A percentile compares a stretch with the other conserved stretches of the same genome.
Conservation (phyloP, 805 yeast species). For the Pichia exigua region DNA sequence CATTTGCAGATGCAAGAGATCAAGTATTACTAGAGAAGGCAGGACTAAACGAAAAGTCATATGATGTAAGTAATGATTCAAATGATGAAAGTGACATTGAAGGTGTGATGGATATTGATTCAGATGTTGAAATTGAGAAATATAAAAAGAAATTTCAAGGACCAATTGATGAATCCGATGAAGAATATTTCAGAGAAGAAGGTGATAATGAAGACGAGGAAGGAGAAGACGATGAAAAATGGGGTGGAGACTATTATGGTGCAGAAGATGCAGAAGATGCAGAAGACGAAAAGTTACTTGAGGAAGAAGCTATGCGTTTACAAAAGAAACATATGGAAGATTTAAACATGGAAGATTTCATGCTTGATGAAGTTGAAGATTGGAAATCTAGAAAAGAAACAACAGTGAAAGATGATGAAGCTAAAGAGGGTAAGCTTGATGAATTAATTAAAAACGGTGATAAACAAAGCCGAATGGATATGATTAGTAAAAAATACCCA, state of each 20-base stretch:
- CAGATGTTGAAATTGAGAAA: conserved; percentile 28
- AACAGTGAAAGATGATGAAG: conserved; percentile 37
- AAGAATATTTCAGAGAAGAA: conserved; percentile 35
- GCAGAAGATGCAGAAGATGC: conserved; percentile 67
- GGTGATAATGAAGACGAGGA: conserved; percentile 26
- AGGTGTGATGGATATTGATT: conserved; percentile 28
- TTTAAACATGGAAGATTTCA: conserved; percentile 63
- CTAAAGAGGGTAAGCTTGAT: conserved; percentile 36
- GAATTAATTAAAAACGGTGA: conserved; percentile 20
- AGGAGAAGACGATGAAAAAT: conserved; percentile 29
- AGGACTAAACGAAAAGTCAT: conserved; percentile 34
- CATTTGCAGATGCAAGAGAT: conserved; percentile 54
- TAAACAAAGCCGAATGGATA: conserved; percentile 37
- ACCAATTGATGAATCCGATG: conserved; percentile 42
- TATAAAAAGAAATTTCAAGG: conserved; percentile 29
- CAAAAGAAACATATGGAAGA: conserved; percentile 77
- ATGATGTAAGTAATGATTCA: conserved; percentile 24
- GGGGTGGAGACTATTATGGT: conserved; percentile 52
- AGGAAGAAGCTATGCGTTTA: conserved; percentile 79
- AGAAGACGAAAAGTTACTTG: conserved; percentile 68
- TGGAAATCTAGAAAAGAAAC: conserved; percentile 47
- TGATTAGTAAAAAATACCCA: conserved; percentile 62
- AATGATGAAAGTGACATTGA: conserved; percentile 29
- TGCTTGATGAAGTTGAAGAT: conserved; percentile 75
- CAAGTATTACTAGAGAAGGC: conserved; percentile 50